Conservation (phyloP, 2,329 filamentous ascomycete species). For the Amesomyces nigricolor region DNA sequence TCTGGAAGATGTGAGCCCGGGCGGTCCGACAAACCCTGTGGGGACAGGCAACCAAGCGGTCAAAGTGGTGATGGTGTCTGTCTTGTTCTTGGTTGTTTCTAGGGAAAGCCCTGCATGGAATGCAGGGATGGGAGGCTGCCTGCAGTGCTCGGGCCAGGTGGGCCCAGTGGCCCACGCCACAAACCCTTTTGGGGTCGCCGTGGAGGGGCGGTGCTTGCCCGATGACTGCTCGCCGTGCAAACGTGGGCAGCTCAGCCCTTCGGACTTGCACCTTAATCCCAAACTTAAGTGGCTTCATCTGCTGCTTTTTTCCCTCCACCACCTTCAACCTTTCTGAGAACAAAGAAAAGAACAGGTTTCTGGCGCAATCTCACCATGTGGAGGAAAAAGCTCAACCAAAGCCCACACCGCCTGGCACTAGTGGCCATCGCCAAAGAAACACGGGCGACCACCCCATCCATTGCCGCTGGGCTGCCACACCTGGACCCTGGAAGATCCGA, state of each 20-base stretch:
- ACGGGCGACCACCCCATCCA: neutral
- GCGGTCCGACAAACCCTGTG: too few species aligned
- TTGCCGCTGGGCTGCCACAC: conserved; percentile 9
- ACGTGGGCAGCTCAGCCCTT: neutral
- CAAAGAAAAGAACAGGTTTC: neutral
- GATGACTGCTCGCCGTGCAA: neutral
- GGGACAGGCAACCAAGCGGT: too few species aligned
- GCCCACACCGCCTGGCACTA: conserved; percentile 12
- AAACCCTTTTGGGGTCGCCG: conserved; percentile 4
- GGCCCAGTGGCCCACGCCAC: too few species aligned
- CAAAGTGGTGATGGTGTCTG: too few species aligned
- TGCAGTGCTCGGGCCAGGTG: too few species aligned
- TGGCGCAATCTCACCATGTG: neutral
- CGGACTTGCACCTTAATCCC: neutral
- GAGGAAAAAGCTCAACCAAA: conserved; percentile 12
- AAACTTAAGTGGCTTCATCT: neutral
- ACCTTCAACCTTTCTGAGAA: neutral
- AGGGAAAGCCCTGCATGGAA: too few species aligned
- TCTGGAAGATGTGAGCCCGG: too few species aligned
- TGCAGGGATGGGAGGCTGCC: too few species aligned
- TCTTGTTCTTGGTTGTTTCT: too few species aligned
- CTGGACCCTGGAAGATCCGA: conserved; percentile 5
- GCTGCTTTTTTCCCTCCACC: neutral
- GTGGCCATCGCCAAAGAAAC: conserved; percentile 16
- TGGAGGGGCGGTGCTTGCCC: neutral